phyloP scores from a whole-genome alignment of 1,284 basidiomycete species.

The Ustilago nuda region DNA sequence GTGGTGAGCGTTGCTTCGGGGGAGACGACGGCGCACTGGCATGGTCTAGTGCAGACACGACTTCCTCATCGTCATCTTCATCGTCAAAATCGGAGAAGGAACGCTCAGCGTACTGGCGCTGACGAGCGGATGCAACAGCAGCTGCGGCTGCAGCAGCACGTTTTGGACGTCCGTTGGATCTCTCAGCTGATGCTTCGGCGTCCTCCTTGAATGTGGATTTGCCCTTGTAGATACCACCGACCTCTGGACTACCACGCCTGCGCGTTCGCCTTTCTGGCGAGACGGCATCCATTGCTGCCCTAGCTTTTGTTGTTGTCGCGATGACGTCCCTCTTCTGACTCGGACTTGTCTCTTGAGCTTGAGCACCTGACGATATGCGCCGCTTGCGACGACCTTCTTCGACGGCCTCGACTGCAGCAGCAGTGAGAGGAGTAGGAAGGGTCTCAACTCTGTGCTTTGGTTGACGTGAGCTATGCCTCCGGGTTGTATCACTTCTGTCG shows the following conservation, averaged over 20 bases:
- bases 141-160: slow-evolving; percentile 32
- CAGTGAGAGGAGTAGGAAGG: slow-evolving; percentile 28
- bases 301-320: background rate
- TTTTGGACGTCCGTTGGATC: slow-evolving; percentile 23
- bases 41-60: slow-evolving; percentile 23
- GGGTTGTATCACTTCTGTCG: slow-evolving; percentile 6
- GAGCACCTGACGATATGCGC: slow-evolving; percentile 16
- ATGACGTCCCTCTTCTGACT: slow-evolving; percentile 2
- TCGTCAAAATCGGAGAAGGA: slow-evolving; percentile 38
- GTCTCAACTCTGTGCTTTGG: slow-evolving; percentile 41
- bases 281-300: background rate
- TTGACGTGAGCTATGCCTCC: slow-evolving; percentile 31
- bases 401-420: slow-evolving; percentile 28
- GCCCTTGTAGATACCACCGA: slow-evolving; percentile 24
- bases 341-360: slow-evolving; percentile 8
- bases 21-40: slow-evolving; percentile 4
- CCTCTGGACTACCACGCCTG: slow-evolving; percentile 21
- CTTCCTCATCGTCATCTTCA: slow-evolving; percentile 37
- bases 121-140: slow-evolving; percentile 24
- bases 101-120: slow-evolving; percentile 25
- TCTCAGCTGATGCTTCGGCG: background rate
- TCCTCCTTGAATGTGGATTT: slow-evolving; percentile 8
- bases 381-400: slow-evolving; percentile 25
- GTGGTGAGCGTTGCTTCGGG: background rate
- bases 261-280: slow-evolving; percentile 17